Base-by-base conservation (phyloP, 345 rosid species). In the Alliaria petiolata region DNA sequence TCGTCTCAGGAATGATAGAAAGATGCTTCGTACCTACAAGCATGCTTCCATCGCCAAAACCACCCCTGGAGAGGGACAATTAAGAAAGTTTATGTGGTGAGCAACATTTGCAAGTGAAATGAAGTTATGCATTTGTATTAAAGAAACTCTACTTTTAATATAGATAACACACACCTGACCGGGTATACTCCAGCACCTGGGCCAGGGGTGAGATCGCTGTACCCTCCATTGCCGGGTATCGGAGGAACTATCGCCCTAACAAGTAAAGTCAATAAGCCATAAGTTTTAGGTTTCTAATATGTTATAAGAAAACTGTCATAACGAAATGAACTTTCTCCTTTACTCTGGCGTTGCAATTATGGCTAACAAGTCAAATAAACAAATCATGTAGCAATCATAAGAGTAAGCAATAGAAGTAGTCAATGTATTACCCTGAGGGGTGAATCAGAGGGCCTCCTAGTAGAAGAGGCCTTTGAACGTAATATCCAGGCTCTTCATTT, bases 171-270 rank as follows among this genome's bases (percentile, higher is more conserved):
- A 17, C 61, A 90, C 96, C 97, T 86, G 39, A 57, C 54, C 17
- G 99, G 97, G 65, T 84, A 89, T 59, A 80, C 56, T 80, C 98
- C 98, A 71, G 96, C 92, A 78, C 82, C 83, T 65, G 85, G 80
- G 22, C 95, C 93, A 45, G 99, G 99, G 69, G 52, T 43, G 26
- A 81, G 57, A 82, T 95, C 97, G 30, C 84, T 62, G 69, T 65
- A 77, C 50, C 81, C 81, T 51, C 77, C 61, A 36, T 4, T 17
- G 15, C 58, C 65, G 0, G 79, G 66, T 30, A 71, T 15, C 0
- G 89, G 92, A 65, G 97, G 96, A 58, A 80, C 0, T n/a, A 81
- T 52, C 47, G 80, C 60, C 63, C 98, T 93, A 70, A 25, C 66
- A 44, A 38, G 42, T 74, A 62, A 66, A 38, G 31, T 36, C 50